Base-by-base conservation (phyloP, 2,329 filamentous ascomycete species). In the Lachnellula subtilissima region DNA sequence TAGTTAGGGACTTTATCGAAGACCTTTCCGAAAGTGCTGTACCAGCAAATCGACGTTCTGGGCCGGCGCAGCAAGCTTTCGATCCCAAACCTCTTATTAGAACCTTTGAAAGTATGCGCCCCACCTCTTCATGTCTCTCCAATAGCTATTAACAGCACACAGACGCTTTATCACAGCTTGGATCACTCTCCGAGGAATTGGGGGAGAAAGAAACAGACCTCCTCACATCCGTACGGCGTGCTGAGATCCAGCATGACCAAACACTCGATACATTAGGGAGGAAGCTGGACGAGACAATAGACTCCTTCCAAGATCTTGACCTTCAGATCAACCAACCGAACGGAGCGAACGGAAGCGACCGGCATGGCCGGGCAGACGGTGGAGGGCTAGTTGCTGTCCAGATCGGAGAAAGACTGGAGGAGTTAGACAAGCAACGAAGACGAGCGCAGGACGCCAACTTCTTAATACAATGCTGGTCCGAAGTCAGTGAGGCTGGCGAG, bases 1-100 rank as follows among this genome's bases (percentile, higher is more conserved):
- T 97, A 61, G 93, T 97, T 63, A 91, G 96, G 69, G 94, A 99
- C 75, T 99, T 99, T 71, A 87, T 99, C 66, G 95, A 99, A 71
- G 84, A 87, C 51, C 85, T 99, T 56, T 94, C 93, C 50, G 92
- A 97, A 61, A 88, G 80, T 64, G 89, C 91, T 22, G 82, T 91
- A 37, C 86, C 89, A n/a, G 78, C 81, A 22, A 89, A 86, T 68
- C 89, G 94, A 53, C 87, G 89, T 57, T 97, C 92, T 14, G 85
- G 83, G 7, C 80, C 82, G 61, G 78, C 76, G 59, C 79, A 77
- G 69, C 79, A 80, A 59, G 75, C 79, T 4, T 99, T 99, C 75
- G 94, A 99, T 68, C 91, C 94, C 0, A 99, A 99, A 74, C 95
- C 94, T 35, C 78, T 99, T 65, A 99, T 99, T 67, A 86, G 94